Evolutionary conservation across 1,284 basidiomycete genomes (phyloP), one percentile per base, ranked within the genome.

Genomic region (Chondrostereum purpureum): DNA sequence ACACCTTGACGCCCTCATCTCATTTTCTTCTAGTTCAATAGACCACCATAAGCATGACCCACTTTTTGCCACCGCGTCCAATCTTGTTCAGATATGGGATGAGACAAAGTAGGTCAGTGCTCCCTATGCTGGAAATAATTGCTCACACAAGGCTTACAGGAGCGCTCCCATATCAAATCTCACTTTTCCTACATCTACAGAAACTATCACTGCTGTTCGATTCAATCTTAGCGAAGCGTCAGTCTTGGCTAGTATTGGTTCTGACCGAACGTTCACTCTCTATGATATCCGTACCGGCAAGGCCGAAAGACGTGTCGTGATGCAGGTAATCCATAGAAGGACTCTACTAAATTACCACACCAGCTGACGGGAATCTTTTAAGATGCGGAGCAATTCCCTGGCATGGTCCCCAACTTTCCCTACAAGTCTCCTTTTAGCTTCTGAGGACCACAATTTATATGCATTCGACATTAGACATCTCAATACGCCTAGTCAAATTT

Each of bases 361-460:
- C n/a, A n/a, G n/a, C n/a, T n/a, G n/a, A n/a, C n/a, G n/a, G n/a
- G n/a, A n/a, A n/a, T n/a, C n/a, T 33, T 38, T 35, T 11, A 51
- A 87, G 79, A 90, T 93, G 82, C 80, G 78, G 54, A 83, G 81
- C 57, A 99, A 99, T 56, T 78, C 88, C 27, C 73, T 99, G 3
- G 78, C 91, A 16, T 99, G 94, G 92, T 97, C 92, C 42, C 95
- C 96, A 0, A 92, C 92, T 0, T 87, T 95, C 61, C 95, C 96
- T 1, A 97, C 94, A 0, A 77, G 85, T 3, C 70, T 98, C 31
- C 79, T 98, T 2, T 78, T 98, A 12, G 96, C 91, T 11, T 96
- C 92, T 1, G 96, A 99, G 69, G 96, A 99, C 62, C 94, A 98
- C 70, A 97, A 98, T 58, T 73, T 99, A 34, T 99, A 99, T 67